A percentile compares a stretch with the other conserved stretches of the same genome.
Evolutionary conservation across 225 moss, liverwort and hornwort genomes (phyloP).

Genomic region (Straminergon stramineum): DNA sequence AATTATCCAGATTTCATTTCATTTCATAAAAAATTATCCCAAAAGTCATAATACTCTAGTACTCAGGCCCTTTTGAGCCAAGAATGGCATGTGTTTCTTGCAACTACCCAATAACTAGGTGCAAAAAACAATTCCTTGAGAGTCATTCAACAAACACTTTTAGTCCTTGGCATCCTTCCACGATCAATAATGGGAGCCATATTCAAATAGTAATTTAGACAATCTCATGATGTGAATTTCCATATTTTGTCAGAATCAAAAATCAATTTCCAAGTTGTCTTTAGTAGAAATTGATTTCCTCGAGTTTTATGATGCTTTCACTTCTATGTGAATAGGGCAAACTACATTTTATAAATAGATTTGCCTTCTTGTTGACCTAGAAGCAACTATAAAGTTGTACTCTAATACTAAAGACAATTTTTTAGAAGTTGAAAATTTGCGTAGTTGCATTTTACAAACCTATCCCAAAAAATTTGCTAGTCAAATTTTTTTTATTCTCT

Average conservation of each 20-base stretch:
- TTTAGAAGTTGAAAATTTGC: rapidly evolving
- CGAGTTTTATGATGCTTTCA: not conserved
- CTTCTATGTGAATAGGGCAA: not conserved
- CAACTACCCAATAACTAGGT: not conserved
- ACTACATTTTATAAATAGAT: not conserved
- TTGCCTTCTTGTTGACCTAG: not conserved
- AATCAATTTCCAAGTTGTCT: not conserved
- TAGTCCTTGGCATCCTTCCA: not conserved
- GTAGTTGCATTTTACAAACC: rapidly evolving
- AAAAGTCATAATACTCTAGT: too few relatives aligned
- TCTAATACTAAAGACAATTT: not conserved
- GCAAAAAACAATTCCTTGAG: not conserved
- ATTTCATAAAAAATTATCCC: too few relatives aligned
- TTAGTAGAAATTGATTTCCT: not conserved
- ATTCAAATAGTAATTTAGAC: not conserved
- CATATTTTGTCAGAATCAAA: rapidly evolving
- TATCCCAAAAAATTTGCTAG: rapidly evolving
- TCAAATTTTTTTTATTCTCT: rapidly evolving
- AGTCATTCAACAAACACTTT: rapidly evolving
- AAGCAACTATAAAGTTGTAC: not conserved
- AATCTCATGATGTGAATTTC: rapidly evolving
- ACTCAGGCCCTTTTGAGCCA: too few relatives aligned
- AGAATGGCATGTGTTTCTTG: too few relatives aligned
- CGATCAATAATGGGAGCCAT: not conserved
- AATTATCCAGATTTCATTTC: too few relatives aligned